Percentiles rank a stretch among this genome's conserved stretches.
These are phyloP conservation scores for Dichotomopilus funicola DNA, from an alignment of 2,329 filamentous ascomycete genomes.

Conservation along the genomic window DNA sequence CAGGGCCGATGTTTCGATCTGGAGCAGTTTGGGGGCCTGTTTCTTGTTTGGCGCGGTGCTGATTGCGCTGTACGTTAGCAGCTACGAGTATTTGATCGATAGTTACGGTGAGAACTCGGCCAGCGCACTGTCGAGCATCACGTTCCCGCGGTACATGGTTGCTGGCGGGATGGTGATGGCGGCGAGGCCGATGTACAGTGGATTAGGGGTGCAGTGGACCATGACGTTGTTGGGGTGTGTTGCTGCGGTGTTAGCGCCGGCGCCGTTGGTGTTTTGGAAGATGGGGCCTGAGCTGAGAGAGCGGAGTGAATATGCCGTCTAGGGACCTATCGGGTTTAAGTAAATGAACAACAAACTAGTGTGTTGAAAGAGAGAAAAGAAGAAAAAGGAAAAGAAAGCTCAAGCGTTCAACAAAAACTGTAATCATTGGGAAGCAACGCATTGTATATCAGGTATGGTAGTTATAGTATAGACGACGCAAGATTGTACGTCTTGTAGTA, in stretches of 20 bases:
- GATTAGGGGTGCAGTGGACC: slow-evolving; percentile 29
- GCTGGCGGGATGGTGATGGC: slow-evolving; percentile 36
- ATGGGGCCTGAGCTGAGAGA: slow-evolving; percentile 24
- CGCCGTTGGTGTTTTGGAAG: slow-evolving; percentile 32
- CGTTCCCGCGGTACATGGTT: slow-evolving; percentile 29
- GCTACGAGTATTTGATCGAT: slow-evolving; percentile 54
- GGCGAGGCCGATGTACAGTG: slow-evolving; percentile 33
- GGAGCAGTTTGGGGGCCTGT: slow-evolving; percentile 45
- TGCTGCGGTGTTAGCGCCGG: slow-evolving; percentile 27
- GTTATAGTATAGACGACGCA: too few relatives aligned
- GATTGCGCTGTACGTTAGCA: slow-evolving; percentile 43
- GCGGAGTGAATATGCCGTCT: slow-evolving; percentile 17
- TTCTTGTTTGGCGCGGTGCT: slow-evolving; percentile 46
- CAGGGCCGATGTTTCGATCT: slow-evolving; percentile 37
- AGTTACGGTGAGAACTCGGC: slow-evolving; percentile 47
- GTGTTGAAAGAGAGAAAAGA: too few relatives aligned
- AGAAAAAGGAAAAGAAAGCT: too few relatives aligned
- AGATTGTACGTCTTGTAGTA: too few relatives aligned
- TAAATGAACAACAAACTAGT: too few relatives aligned
- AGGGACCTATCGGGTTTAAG: too few relatives aligned
- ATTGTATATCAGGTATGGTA: too few relatives aligned
- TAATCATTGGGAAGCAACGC: too few relatives aligned
- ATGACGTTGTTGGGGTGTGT: slow-evolving; percentile 31
- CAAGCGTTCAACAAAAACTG: too few relatives aligned
- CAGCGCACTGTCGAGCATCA: slow-evolving; percentile 29